Evolutionary conservation across 805 yeast species (phyloP), one percentile per base, ranked within the genome.

Genomic region (Danielozyma ontarioensis): DNA sequence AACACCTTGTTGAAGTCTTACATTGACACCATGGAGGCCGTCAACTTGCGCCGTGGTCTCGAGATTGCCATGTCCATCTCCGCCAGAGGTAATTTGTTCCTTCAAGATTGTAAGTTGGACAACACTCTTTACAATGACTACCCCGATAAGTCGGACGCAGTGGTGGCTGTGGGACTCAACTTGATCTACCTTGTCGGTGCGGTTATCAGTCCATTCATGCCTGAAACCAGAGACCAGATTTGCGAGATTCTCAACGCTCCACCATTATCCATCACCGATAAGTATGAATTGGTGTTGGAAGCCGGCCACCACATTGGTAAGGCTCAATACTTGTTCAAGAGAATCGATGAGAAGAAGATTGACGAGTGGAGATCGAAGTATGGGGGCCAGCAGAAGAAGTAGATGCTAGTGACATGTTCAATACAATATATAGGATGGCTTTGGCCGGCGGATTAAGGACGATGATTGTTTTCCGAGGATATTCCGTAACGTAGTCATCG

Each of bases 51-150:
- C 62, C 82, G 79, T 53, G 97, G 97, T 57, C 70, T 90, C 42
- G 97, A 89, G 59, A 60, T 79, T 25, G 95, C 96, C 40, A 88
- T 93, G 96, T 72, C 84, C 21, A 68, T 93, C 36, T 83, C 96
- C 37, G 78, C 95, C 14, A 79, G 96, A 50, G 98, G 98, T 62
- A 93, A 93, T 65, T 83, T 73, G 59, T 93, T 90, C 73, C 74
- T 93, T 58, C 99, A 93, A 67, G 98, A 90, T 32, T 88, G 89
- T 68, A 89, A 89, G 65, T 74, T 93, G 50, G 97, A 90, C 62
- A 93, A 93, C 72, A 70, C 84, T 7, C 70, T 89, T 44, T 86
- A 79, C 61, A 75, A 78, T 35, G 77, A 86, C 51, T 57, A 64
- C 31, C 95, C 96, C 28, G 85, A 74, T 22, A 78, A 77, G 51